Base-by-base conservation (phyloP, 2,329 filamentous ascomycete species). In the Alternaria arbusti region DNA sequence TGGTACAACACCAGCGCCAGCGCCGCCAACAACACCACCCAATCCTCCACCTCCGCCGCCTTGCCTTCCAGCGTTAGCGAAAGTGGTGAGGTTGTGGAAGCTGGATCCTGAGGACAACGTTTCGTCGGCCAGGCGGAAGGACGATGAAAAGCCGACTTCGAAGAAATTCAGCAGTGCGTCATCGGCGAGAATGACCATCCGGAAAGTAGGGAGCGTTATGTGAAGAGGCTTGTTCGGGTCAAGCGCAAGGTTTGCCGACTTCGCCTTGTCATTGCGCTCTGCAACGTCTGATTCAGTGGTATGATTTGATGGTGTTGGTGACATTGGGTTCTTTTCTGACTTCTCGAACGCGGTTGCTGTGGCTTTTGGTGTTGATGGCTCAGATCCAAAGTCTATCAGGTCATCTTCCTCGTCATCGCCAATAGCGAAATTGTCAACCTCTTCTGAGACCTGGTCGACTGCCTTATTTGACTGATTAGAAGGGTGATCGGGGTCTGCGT, bases 151-250 rank as follows among this genome's bases (percentile, higher is more conserved):
- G 44, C 94, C 96, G 1, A 93, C 92, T 82, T 99, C 96, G 78
- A 99, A 99, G 82, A 99, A 99, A 71, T 96, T 92, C 75, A 99
- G 95, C 6, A 99, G 88, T 1, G 96, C 87, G 79, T 99, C 96
- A 75, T 99, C 96, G 46, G 96, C 96, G 8, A 99, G 88, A 10
- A 99, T 92, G 4, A 99, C 94, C 96, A 99, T 99, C 69, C 96
- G 91, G 86, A 99, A 99, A 1, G 96, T 99, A 1, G 96, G 96
- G 1, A 99, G 86, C 1, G 96, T 98, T 75, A 99, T 97, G 78
- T 97, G 92, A 1, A 99, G 86, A 7, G 96, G 96, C 67, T 97
- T 95, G 25, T 93, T 90, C 3, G 96, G 96, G 77, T 99, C 94
- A 5, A 99, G 87, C 1, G 96, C 96, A 9, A 90, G 89, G 76